Base-by-base conservation (phyloP, 768 basidiomycete species). In the Hirschioporus abietinus region DNA sequence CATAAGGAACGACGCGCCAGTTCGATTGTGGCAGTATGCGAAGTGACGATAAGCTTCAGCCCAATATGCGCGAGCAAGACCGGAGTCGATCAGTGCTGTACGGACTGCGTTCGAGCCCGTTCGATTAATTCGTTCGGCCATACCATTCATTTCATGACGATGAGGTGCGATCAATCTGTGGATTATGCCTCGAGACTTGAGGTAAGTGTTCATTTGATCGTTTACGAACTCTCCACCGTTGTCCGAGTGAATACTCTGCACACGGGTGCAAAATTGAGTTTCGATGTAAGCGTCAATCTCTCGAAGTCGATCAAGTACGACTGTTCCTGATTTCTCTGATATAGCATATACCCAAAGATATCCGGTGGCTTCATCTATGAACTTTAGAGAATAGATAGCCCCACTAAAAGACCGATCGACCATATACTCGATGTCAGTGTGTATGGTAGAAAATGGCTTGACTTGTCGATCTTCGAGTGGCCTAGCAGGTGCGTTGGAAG, bases 121-220 rank as follows among this genome's bases (percentile, higher is more conserved):
- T 0, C 70, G 61, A 60, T 77, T 78, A 1, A 66, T 63, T 0
- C 71, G 70, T 64, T 81, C 76, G 0, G 72, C 76, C 0, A 73
- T 66, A 0, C 78, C 76, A 60, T 80, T 79, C 42, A 75, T 72
- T 1, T 72, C 58, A 1, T 75, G 76, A 0, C 75, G 71, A 66
- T 79, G 69, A 1, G 75, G 71, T 0, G 71, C 70, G 0, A 73
- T 76, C 0, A 66, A 68, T 62, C 78, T 69, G 12, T 65, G 68
- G 0, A 60, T n/a, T 15, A 76, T 75, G 1, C 78, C 76, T 18
- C 72, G 61, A 4, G 65, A 52, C 0, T 7, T 20, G 20, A 71
- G 68, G 52, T 69, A 72, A 1, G 18, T 57, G 15, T 70, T 34
- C 63, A 75, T 77, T 7, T 72, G 58, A 0, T 66, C 26, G 63